Evolutionary conservation across 495 filamentous ascomycete species (phyloP), one percentile per base, ranked within the genome.

Genomic region (Thermochaetoides thermophila): DNA sequence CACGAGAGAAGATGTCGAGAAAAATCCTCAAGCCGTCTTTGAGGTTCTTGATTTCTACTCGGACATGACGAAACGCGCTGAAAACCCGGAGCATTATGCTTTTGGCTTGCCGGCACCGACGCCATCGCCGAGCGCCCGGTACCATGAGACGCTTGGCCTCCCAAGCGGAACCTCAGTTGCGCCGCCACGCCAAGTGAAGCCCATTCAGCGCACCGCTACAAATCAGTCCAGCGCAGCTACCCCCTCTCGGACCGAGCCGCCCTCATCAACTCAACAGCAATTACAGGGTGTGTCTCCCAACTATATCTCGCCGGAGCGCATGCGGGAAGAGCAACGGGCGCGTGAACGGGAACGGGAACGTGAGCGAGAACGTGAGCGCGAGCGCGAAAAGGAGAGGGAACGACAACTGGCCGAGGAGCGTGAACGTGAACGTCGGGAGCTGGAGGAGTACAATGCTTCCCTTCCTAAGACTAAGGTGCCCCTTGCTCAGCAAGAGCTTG

Each of bases 21-120:
- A 86, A 49, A 94, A 96, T 44, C 89, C 89, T n/a, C 81, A 95
- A 56, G 91, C 87, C 14, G 89, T 97, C 13, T 84, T 96, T 34
- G 89, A 97, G 53, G 91, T 93, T 21, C 66, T 97, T 18, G 81
- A 94, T 50, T 97, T 97, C 59, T 97, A 96, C 64, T 84, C 86
- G 0, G 87, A 96, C 54, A 81, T 92, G 50, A 81, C 81, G 32
- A 86, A 86, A 65, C 71, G 83, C 23, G 73, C 78, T 35, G 76
- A 92, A 40, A 75, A 95, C 46, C 80, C 80, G 3, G 69, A 78
- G 38, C 68, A 71, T 37, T 93, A 82, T 41, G 63, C 74, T n/a
- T 11, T 9, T 5, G 27, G 2, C 18, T 76, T 69, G 3, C 73
- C 81, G 2, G 72, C 77, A n/a, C 67, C 76, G 10, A 55, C 62